Conservation (phyloP, 1,139 yeast species). For the Sugiyamaella sp. region DNA sequence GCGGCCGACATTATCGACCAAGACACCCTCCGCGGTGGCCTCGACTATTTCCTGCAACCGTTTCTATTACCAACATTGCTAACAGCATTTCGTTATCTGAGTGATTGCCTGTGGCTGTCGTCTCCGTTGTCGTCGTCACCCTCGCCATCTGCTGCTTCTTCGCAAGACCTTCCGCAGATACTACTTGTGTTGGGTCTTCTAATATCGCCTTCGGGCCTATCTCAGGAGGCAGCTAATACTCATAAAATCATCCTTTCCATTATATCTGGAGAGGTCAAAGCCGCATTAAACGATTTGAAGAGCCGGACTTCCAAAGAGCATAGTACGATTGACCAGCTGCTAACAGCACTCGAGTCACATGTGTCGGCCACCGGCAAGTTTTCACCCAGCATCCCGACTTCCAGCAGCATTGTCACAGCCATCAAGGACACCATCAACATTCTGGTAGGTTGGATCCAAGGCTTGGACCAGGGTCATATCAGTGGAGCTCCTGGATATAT, state of each 20-base stretch:
- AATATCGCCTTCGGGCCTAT: conserved; percentile 40
- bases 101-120: conserved; percentile 45
- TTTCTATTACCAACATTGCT: conserved; percentile 53
- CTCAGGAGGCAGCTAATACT: conserved; percentile 44
- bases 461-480: conserved; percentile 30
- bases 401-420: conserved; percentile 20
- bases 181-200: conserved; percentile 42
- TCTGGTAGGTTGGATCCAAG: conserved; percentile 36
- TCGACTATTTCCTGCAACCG: conserved; percentile 68
- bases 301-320: conserved; percentile 19
- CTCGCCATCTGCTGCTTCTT: too few species aligned
- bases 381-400: conserved; percentile 10
- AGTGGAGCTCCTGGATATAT: conserved; percentile 36
- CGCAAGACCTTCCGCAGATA: conserved; percentile 39
- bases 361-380: conserved; percentile 15
- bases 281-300: conserved; percentile 27
- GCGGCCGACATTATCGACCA: conserved; percentile 56
- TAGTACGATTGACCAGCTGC: conserved; percentile 20
- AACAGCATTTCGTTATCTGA: conserved; percentile 48
- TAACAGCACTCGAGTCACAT: conserved; percentile 21
- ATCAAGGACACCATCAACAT: conserved; percentile 34
- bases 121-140: too few species aligned
- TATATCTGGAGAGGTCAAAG: conserved; percentile 38
- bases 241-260: conserved; percentile 42
- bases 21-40: conserved; percentile 56